Base-by-base conservation (phyloP, 768 basidiomycete genomes). In the Baorangia bicolor region DNA sequence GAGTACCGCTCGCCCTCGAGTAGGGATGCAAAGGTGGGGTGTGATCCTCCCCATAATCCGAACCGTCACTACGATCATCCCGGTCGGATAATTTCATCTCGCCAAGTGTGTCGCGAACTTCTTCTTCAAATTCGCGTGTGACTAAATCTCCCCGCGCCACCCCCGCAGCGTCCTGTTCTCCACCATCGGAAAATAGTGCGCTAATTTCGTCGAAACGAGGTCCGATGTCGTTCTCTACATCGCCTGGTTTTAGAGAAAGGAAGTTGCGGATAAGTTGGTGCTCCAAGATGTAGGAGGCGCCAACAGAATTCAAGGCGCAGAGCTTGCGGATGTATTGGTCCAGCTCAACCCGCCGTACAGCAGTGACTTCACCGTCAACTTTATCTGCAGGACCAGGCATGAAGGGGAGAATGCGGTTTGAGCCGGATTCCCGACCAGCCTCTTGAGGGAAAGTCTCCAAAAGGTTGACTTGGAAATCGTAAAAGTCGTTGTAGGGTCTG, bases 401-500 rank as follows among this genome's bases (percentile, higher is more conserved):
- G 73, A 85, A 98, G 2, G 97, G 97, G 27, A 99, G 76, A 48
- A 96, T 88, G 34, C 97, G 82, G 10, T 79, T 78, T 58, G 83
- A 76, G 28, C 79, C 78, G 11, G 82, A 77, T 34, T 86, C 74
- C 16, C 91, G 83, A 21, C 97, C 97, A 14, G 94, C 97, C 74
- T 99, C 97, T 42, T 81, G 81, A 8, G 95, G 94, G 73, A 95
- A 98, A 0, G 81, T 79, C 43, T 94, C 83, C 58, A 98, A 83
- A 23, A 99, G 82, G 5, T 83, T 77, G 53, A 97, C 89, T 68
- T 99, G 97, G 73, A 98, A 98, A 65, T 95, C 92, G 74, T 96
- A 98, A 72, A 99, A 99, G 72, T 99, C 96, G 65, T 95, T 91
- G 78, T 99, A 99, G 25, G 92, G 86, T 48, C 97, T 84, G 76